Conservation (phyloP, 2,329 filamentous ascomycete genomes). For the Xylaria sp. region DNA sequence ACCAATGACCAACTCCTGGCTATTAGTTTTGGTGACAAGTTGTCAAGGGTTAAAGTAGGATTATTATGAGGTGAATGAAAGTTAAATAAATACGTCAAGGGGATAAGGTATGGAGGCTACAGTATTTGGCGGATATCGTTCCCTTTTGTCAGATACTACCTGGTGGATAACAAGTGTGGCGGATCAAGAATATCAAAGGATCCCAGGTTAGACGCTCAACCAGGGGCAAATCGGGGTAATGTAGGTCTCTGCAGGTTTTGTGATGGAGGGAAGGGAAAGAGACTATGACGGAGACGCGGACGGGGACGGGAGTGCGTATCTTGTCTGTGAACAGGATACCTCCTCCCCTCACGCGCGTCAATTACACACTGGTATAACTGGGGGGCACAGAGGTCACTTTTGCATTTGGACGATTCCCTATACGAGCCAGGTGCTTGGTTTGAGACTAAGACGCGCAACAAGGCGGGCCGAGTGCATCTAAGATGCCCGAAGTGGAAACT, state of each 20-base stretch:
- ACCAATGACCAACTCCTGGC: neutral
- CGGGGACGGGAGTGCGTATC: conserved; percentile 22
- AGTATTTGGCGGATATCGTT: conserved; percentile 26
- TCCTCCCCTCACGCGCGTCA: conserved; percentile 27
- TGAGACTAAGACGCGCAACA: conserved; percentile 36
- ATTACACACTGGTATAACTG: neutral
- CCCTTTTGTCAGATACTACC: conserved; percentile 27
- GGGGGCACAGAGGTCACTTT: conserved; percentile 23
- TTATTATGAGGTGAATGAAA: conserved; percentile 6
- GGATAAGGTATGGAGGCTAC: conserved; percentile 13
- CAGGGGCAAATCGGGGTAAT: conserved; percentile 36
- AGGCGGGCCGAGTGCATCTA: conserved; percentile 38
- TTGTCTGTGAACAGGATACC: conserved; percentile 24
- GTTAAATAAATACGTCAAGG: conserved; percentile 13
- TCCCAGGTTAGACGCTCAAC: conserved; percentile 8
- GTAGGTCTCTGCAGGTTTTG: conserved; percentile 31
- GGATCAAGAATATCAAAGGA: conserved; percentile 16
- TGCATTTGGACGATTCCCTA: conserved; percentile 31
- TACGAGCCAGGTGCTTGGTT: conserved; percentile 35
- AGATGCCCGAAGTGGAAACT: conserved; percentile 35
- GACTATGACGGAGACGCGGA: conserved; percentile 25
- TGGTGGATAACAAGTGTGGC: conserved; percentile 15
- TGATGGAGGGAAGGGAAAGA: conserved; percentile 23
- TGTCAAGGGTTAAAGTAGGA: neutral
- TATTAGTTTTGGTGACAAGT: neutral